Evolutionary conservation across 2,329 filamentous ascomycete species (phyloP), one percentile per base, ranked within the genome.

Genomic region (Cercospora berteroae): DNA sequence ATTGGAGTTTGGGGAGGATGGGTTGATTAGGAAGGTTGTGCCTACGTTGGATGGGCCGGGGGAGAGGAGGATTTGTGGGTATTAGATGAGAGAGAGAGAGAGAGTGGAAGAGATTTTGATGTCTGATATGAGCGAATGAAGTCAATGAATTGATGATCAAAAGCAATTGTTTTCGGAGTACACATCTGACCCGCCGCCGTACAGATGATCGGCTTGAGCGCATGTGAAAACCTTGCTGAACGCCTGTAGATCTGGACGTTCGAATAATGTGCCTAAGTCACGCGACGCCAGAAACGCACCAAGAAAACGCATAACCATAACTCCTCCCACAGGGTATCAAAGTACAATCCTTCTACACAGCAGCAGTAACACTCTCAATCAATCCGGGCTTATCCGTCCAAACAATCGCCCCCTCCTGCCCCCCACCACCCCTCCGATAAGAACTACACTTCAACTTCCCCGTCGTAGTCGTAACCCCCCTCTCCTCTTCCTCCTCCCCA

Each of bases 1-100:
- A 7, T 42, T 84, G 16, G 75, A 72, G 2, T 82, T 84, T 58
- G 77, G 81, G 57, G 27, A 65, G 4, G 70, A 78, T 16, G 81
- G 81, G 0, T 64, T 83, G 50, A 81, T 83, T 4, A 42, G 76
- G 36, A 68, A 71, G 3, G 79, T 84, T 0, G 71, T 76, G 20
- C 79, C 80, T 12, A 81, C 80, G 5, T 65, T 81, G 36, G 71
- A 70, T 36, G 77, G 79, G 5, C 66, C 68, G 59, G 31, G 31
- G 36, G 36, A 20, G 59, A 18, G 39, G 59, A 61, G 31, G 55
- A 36, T 58, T 58, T 58, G 55, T 58, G 27, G 16, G n/a, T 18
- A 58, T 12, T 18, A 12, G 25, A 31, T 31, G n/a, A n/a, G 3
- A 7, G 4, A n/a, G 10, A 13, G 12, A 13, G 5, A 6, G 5